Conservation (phyloP, 2,329 filamentous ascomycete genomes). For the Apiospora kogelbergensis region DNA sequence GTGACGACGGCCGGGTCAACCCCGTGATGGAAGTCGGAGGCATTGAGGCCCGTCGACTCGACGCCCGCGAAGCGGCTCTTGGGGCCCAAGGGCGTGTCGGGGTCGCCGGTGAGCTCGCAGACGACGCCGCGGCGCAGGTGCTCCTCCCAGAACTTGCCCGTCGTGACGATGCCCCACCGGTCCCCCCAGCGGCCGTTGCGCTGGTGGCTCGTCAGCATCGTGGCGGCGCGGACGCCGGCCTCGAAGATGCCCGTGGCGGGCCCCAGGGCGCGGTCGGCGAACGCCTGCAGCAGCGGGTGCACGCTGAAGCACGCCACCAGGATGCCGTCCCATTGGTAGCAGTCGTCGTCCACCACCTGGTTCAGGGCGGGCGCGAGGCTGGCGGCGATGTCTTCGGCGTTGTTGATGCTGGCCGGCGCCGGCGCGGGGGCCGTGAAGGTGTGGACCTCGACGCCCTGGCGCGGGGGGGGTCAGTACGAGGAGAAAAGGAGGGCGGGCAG, state of each 20-base stretch:
- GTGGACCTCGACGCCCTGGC: slow-evolving; percentile 48
- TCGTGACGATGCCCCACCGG: slow-evolving; percentile 85
- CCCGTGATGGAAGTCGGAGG: slow-evolving; percentile 71
- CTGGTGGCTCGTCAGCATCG: slow-evolving; percentile 48
- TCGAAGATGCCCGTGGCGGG: slow-evolving; percentile 87
- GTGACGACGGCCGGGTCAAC: slow-evolving; percentile 64
- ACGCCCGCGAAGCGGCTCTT: slow-evolving; percentile 71
- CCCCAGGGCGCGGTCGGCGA: too few species aligned
- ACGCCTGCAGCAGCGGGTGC: too few species aligned
- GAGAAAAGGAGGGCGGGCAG: neutral
- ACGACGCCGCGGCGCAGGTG: slow-evolving; percentile 68
- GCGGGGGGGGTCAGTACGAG: neutral
- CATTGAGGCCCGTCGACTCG: slow-evolving; percentile 77
- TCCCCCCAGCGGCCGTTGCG: slow-evolving; percentile 63
- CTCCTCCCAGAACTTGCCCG: slow-evolving; percentile 78
- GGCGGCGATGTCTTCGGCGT: slow-evolving; percentile 63
- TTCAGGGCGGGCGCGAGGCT: slow-evolving; percentile 64
- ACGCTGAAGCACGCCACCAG: slow-evolving; percentile 87
- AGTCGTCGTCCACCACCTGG: slow-evolving; percentile 42
- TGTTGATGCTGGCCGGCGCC: slow-evolving; percentile 76
- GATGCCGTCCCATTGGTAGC: slow-evolving; percentile 58
- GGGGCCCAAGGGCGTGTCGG: slow-evolving; percentile 18
- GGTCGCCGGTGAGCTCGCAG: slow-evolving; percentile 56
- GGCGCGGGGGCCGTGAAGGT: slow-evolving; percentile 65
- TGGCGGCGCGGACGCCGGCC: slow-evolving; percentile 66